These are phyloP conservation scores for Violaceomyces palustris DNA, from an alignment of 1,284 basidiomycete species.

Conservation along the genomic window DNA sequence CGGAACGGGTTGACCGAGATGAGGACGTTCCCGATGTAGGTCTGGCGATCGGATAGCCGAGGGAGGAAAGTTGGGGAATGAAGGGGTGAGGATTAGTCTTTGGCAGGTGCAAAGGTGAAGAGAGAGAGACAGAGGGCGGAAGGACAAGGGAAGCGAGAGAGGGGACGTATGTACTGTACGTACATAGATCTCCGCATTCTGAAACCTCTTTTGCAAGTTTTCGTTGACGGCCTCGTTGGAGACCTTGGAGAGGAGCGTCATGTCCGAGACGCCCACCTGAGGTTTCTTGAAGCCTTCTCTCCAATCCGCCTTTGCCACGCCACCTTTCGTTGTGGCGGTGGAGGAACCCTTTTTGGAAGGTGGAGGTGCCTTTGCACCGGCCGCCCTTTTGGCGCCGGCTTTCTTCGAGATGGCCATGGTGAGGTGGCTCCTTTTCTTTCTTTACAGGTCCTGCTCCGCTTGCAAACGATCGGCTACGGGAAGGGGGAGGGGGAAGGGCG, in stretches of 20 bases:
- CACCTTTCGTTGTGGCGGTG: constrained; percentile 26
- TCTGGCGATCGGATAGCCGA: constrained; percentile 56
- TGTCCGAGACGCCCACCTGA: constrained; percentile 87
- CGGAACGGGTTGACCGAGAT: constrained; percentile 98
- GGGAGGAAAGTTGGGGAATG: background rate
- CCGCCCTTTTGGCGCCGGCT: constrained; percentile 42
- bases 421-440: too few relatives aligned
- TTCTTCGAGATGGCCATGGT: constrained; percentile 52
- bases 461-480: too few relatives aligned
- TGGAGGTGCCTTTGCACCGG: constrained; percentile 32
- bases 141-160: background rate
- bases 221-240: constrained; percentile 98
- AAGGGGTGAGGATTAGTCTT: background rate
- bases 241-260: constrained; percentile 95
- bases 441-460: too few relatives aligned
- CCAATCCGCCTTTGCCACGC: constrained; percentile 52
- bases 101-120: background rate
- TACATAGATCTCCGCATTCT: constrained; percentile 87
- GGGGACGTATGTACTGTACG: too few relatives aligned
- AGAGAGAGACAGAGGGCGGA: background rate
- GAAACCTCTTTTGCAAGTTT: constrained; percentile 92
- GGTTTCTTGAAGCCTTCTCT: constrained; percentile 52
- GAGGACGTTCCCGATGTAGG: constrained; percentile 93
- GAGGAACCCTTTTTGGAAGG: constrained; percentile 18
- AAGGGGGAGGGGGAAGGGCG: too few relatives aligned